These are phyloP conservation scores for Rhododendron simsii DNA, from an alignment of 148 eudicot genomes.

Conservation along the genomic window DNA sequence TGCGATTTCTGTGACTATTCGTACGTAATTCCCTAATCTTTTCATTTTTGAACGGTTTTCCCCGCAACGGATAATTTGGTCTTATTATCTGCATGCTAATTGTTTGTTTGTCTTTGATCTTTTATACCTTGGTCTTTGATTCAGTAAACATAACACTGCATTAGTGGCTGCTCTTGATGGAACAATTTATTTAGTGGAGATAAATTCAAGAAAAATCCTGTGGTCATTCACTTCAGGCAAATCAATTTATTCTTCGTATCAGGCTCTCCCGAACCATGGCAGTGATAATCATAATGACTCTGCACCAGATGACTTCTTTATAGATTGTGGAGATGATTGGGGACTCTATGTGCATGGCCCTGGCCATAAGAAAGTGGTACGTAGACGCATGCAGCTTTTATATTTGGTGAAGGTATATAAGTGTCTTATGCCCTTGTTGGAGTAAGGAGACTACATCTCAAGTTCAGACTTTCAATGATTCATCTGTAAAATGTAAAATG, in stretches of 20 bases:
- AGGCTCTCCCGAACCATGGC: conserved; percentile 38
- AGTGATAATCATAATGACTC: conserved; percentile 33
- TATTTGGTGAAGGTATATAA: not conserved
- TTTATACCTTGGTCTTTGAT: conserved; percentile 4
- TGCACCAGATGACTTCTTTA: conserved; percentile 38
- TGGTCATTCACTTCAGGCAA: conserved; percentile 90
- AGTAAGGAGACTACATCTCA: not conserved
- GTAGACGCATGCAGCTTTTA: not conserved
- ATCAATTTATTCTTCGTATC: conserved; percentile 72
- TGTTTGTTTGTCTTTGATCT: conserved; percentile 3
- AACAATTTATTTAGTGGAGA: conserved; percentile 61
- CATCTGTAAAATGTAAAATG: not conserved
- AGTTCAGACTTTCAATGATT: not conserved
- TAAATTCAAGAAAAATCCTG: conserved; percentile 49
- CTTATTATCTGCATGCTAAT: not conserved
- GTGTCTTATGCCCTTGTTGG: not conserved
- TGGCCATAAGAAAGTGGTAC: conserved; percentile 54
- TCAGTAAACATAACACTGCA: conserved; percentile 53
- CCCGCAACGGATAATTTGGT: not conserved
- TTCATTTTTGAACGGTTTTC: not conserved
- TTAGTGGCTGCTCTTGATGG: conserved; percentile 84
- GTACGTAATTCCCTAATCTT: not conserved
- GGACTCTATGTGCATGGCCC: conserved; percentile 46
- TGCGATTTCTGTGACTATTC: not conserved
- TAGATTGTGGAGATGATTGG: conserved; percentile 89